Percentiles rank a stretch among this genome's conserved stretches.
Conservation (phyloP, 345 rosid genomes). For the Eucalyptus pauciflora region DNA sequence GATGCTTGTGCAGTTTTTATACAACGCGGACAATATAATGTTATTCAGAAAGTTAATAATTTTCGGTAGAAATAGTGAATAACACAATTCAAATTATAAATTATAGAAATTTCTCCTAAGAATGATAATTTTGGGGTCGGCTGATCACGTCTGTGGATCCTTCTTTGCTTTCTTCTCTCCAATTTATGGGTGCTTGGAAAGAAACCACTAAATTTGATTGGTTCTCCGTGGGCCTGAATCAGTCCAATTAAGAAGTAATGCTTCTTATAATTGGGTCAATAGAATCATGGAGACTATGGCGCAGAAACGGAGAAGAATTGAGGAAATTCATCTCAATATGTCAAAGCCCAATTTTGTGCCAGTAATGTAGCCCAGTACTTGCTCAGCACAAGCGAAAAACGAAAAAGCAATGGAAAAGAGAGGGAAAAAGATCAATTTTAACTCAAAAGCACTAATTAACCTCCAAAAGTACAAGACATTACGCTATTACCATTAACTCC, state of each 20-base stretch:
- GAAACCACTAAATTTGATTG: neutral
- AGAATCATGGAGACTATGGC: neutral
- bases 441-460: neutral
- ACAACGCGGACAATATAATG: neutral
- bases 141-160: neutral
- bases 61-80: neutral
- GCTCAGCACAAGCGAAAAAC: neutral
- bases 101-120: neutral
- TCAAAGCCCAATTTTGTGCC: neutral
- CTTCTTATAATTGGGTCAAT: neutral
- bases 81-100: neutral
- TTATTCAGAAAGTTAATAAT: neutral
- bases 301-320: neutral
- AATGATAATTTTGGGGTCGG: neutral
- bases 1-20: neutral
- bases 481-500: neutral
- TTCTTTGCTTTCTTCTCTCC: neutral
- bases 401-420: neutral
- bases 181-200: neutral
- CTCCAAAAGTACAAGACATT: neutral
- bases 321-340: neutral
- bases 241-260: neutral
- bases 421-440: neutral
- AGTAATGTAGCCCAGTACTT: neutral
- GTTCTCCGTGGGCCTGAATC: neutral